Base-by-base conservation (phyloP, 139 green algal genomes). In the Mychonastes homosphaera region DNA sequence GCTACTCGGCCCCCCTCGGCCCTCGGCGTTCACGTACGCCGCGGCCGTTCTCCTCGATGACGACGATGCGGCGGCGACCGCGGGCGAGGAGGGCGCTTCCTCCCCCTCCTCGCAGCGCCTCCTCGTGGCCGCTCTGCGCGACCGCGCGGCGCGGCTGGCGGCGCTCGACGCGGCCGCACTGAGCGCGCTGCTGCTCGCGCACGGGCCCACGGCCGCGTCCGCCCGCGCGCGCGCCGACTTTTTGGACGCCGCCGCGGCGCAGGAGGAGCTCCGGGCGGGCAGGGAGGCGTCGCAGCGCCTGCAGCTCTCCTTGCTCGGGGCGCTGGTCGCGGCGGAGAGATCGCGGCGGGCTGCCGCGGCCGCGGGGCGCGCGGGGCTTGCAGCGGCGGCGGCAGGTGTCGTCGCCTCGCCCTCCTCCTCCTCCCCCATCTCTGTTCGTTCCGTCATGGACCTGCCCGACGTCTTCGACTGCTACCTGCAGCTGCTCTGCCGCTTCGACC, bases 401-500 rank as follows among this genome's bases (percentile, higher is more conserved):
- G 41, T 19, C 40, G 50, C 52, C 23, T 43, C 38, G 24, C 50
- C 50, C 18, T 35, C 46, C 4, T 41, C 56, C 26, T 34, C 26
- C 26, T 34, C 46, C 46, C 56, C 46, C 46, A 30, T 65, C 3
- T 32, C 12, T n/a, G n/a, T n/a, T n/a, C n/a, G n/a, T n/a, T n/a
- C n/a, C n/a, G n/a, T n/a, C n/a, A n/a, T 67, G 8, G 51, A 61
- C 1, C 27, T 43, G 34, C 30, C 56, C 19, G 56, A 67, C 24
- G 62, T 75, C 8, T 38, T n/a, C 21, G 51, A 70, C 15, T 40
- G 64, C 39, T 76, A 71, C 57, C 45, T 76, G 16, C 45, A 32
- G 46, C 58, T 76, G 45, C 58, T 76, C 38, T 54, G 34, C n/a
- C 40, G 56, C 53, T 76, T 66, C 58, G 63, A 68, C 32, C 63